Percentiles rank a stretch among this genome's conserved stretches.
These are phyloP conservation scores for Daldinia concentrica DNA, from an alignment of 495 filamentous ascomycete genomes.

Conservation along the genomic window DNA sequence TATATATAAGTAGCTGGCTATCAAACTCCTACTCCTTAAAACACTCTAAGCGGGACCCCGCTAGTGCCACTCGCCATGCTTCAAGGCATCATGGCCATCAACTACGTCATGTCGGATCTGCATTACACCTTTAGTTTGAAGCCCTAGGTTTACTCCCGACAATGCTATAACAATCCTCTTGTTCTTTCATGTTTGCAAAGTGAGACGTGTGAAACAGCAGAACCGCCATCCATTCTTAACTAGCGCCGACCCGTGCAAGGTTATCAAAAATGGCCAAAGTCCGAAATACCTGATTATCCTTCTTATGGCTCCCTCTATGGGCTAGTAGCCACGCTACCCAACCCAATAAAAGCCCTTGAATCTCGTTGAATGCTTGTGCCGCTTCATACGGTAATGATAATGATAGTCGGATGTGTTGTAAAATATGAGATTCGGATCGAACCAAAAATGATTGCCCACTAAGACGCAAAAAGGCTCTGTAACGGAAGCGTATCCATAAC, in stretches of 20 bases:
- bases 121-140: conserved; percentile 37
- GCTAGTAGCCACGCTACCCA: conserved; percentile 18
- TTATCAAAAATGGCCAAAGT: conserved; percentile 33
- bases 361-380: conserved; percentile 7
- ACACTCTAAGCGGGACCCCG: conserved; percentile 28
- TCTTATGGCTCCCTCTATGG: conserved; percentile 20
- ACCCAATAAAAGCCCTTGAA: conserved; percentile 16
- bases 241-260: conserved; percentile 43
- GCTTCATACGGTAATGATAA: conserved; percentile 10
- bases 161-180: conserved; percentile 33
- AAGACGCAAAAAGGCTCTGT: conserved; percentile 4
- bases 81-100: conserved; percentile 13
- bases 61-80: conserved; percentile 20
- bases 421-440: conserved; percentile 9
- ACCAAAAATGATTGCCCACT: not conserved
- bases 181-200: conserved; percentile 40
- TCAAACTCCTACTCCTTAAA: conserved; percentile 22
- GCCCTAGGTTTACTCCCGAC: conserved; percentile 32
- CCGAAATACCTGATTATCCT: conserved; percentile 34
- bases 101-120: conserved; percentile 27
- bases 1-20: conserved; percentile 38
- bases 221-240: conserved; percentile 42
- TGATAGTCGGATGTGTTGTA: conserved; percentile 7
- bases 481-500: conserved; percentile 28
- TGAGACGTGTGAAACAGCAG: conserved; percentile 40